Evolutionary conservation across 441 rosid species (phyloP).

Genomic region (Syzygium malaccense): DNA sequence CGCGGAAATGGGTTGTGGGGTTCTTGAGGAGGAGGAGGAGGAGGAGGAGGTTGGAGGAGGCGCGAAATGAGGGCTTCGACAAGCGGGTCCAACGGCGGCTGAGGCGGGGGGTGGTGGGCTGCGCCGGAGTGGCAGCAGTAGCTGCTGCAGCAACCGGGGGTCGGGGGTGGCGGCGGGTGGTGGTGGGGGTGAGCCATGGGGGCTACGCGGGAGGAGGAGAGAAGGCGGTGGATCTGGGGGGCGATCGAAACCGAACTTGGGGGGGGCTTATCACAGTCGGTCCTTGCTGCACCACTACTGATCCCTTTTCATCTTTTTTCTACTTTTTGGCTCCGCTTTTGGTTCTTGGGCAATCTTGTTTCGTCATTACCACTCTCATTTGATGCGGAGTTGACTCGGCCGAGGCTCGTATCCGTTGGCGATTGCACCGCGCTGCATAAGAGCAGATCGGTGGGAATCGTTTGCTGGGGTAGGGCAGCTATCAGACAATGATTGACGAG

Average conservation of each 20-base stretch:
- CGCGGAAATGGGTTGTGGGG: neutral
- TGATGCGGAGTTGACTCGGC: neutral
- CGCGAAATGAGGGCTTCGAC: constrained; percentile 41
- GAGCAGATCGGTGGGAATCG: neutral
- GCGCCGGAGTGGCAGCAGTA: constrained; percentile 11
- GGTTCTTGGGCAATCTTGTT: neutral
- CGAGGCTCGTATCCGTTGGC: neutral
- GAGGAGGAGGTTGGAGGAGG: constrained; percentile 20
- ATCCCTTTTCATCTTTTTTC: neutral
- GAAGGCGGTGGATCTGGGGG: neutral
- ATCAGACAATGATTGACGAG: neutral
- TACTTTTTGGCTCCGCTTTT: neutral
- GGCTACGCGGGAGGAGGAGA: constrained; percentile 28
- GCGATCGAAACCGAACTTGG: neutral
- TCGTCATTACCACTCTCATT: no score
- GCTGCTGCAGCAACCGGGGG: constrained; percentile 16
- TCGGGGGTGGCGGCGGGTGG: constrained; percentile 7
- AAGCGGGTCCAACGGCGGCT: constrained; percentile 31
- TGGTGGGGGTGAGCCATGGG: neutral
- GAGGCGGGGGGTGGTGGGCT: constrained; percentile 1
- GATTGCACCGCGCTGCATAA: neutral
- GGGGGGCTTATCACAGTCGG: neutral
- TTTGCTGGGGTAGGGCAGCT: neutral
- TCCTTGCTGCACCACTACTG: neutral
- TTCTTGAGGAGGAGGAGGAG: neutral